phyloP scores from a whole-genome alignment of 345 rosid species.

The Durio zibethinus region DNA sequence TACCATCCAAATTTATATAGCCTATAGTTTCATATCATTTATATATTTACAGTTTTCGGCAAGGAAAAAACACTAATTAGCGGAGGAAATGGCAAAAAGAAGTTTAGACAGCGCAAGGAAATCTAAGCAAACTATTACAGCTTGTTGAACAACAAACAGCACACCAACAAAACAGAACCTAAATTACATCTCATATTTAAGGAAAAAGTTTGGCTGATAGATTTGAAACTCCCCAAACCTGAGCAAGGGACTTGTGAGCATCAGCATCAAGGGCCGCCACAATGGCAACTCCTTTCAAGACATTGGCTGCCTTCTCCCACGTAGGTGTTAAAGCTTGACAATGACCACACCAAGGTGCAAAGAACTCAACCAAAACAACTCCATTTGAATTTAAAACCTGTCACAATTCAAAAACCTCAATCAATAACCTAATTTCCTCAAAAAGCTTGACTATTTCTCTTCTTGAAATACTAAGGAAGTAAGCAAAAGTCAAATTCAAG shows the following conservation, averaged over 20 bases:
- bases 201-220: neutral
- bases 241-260: constrained; percentile 89
- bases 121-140: neutral
- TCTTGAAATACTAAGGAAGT: neutral
- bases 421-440: neutral
- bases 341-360: constrained; percentile 99
- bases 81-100: neutral
- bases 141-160: neutral
- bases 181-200: neutral
- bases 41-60: neutral
- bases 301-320: constrained; percentile 90
- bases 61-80: neutral
- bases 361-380: constrained; percentile 91
- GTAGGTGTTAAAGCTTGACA: constrained; percentile 84
- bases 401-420: constrained; percentile 1
- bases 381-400: constrained; percentile 88
- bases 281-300: constrained; percentile 82
- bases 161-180: neutral
- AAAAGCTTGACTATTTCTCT: neutral
- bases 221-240: constrained; percentile 45
- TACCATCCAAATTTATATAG: neutral
- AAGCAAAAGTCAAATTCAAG: neutral
- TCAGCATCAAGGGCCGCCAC: constrained; percentile 98
- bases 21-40: neutral
- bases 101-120: neutral